Base-by-base conservation (phyloP, 176 grass and related monocot genomes). In the Neostapfia colusana region DNA sequence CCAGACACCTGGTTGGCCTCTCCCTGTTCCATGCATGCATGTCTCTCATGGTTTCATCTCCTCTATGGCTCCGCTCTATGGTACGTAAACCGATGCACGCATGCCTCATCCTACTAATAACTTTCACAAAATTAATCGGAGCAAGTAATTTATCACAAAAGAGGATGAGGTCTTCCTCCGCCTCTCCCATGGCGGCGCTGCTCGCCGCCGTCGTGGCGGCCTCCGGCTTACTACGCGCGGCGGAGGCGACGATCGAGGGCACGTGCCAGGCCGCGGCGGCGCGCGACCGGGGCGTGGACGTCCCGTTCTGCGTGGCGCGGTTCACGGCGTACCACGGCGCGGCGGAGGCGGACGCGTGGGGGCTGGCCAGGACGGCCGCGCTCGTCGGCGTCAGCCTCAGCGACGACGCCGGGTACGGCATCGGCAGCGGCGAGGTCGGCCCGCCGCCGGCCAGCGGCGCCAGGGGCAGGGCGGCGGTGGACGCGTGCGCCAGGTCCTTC, bases 341-440 rank as follows among this genome's bases (percentile, higher is more conserved):
- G 34, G 79, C 74, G 40, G 85, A 87, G 74, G 61, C 80, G 39
- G 85, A 78, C 51, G 20, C 24, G 41, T 87, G 79, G 85, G 74
- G 85, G 6, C 85, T 87, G 23, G 67, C 74, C 2, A 42, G 31
- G 59, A 40, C 63, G 16, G 85, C 79, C 1, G 79, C 74, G 60
- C 80, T 87, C 41, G 42, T 83, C 85, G 80, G 85, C 74, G 75
- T 87, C 31, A 82, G 31, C 79, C 73, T 87, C 21, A 46, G 6
- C 60, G 74, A 69, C 63, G 79, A 81, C 80, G 85, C 79, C 67
- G 63, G 28, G 50, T 87, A 36, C 74, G 85, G 75, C 55, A 46
- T 88, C 45, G 26, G 13, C 28, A 5, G 79, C 23, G 82, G 66
- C 56, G 64, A 68, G 74, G 27, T 84, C 82, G 26, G 53, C 25